Conservation (phyloP, 345 rosid genomes). For the Pelargonium nanum region DNA sequence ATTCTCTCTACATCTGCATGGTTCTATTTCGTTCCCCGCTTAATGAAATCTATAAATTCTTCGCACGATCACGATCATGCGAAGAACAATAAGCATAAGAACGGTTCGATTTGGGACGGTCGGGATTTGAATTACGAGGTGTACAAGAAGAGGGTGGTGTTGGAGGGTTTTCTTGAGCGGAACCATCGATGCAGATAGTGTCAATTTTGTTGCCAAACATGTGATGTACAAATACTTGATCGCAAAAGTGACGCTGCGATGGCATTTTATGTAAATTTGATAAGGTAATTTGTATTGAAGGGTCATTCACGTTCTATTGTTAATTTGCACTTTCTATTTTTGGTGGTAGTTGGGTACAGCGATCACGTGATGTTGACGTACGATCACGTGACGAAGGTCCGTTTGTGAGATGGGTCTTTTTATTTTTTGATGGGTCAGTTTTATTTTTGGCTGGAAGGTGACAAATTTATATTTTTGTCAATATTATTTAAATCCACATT, state of each 20-base stretch:
- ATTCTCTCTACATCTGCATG: constrained; percentile 55
- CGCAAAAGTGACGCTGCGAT: neutral
- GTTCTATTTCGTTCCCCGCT: constrained; percentile 40
- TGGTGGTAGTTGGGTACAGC: neutral
- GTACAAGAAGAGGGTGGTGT: constrained; percentile 48
- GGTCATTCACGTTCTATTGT: neutral
- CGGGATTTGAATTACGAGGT: constrained; percentile 35
- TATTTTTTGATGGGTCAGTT: too few species aligned
- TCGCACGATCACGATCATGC: neutral
- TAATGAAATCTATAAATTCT: constrained; percentile 8
- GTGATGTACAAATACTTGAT: neutral
- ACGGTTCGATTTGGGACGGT: constrained; percentile 4
- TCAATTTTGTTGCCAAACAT: neutral
- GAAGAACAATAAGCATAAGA: neutral
- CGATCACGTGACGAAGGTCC: neutral
- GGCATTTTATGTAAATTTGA: constrained; percentile 13
- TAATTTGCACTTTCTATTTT: too few species aligned
- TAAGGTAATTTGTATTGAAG: neutral
- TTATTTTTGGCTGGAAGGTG: too few species aligned
- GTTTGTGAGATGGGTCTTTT: too few species aligned
- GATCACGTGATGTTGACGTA: neutral
- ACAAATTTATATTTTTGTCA: too few species aligned
- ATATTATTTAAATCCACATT: too few species aligned
- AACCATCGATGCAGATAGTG: constrained; percentile 20
- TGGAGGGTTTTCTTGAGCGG: constrained; percentile 68